Evolutionary conservation across 2,329 filamentous ascomycete genomes (phyloP).

Genomic region (Zymoseptoria pseudotritici): DNA sequence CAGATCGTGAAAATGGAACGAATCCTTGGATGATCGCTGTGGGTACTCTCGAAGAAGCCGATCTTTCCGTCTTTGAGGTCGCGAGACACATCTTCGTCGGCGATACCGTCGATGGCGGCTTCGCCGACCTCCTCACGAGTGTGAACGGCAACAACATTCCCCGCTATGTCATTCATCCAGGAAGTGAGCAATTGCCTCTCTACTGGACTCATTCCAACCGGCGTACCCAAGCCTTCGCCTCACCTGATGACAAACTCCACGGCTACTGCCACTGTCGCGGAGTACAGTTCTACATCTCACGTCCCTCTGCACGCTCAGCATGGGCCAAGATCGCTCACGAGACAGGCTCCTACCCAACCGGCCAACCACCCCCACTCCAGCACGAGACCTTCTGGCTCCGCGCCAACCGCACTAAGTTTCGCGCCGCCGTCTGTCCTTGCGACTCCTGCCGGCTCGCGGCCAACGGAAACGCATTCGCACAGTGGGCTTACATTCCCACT

Average conservation of each 20-base stretch:
- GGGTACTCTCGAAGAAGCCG: conserved; percentile 25
- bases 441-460: conserved; percentile 49
- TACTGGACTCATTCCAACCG: conserved; percentile 16
- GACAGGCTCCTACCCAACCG: neutral
- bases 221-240: neutral
- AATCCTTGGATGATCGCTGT: conserved; percentile 19
- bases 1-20: conserved; percentile 10
- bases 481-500: conserved; percentile 58
- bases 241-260: conserved; percentile 25
- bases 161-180: conserved; percentile 16
- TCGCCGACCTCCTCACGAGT: conserved; percentile 25
- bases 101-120: conserved; percentile 32
- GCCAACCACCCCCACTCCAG: conserved; percentile 22
- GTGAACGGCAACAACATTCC: conserved; percentile 20
- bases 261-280: conserved; percentile 49
- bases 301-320: conserved; percentile 43
- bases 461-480: conserved; percentile 56
- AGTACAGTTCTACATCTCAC: conserved; percentile 52
- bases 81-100: conserved; percentile 25
- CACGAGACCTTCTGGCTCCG: conserved; percentile 55
- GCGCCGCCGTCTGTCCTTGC: conserved; percentile 55
- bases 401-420: conserved; percentile 42
- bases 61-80: conserved; percentile 21
- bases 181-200: conserved; percentile 13
- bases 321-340: conserved; percentile 37